These are phyloP conservation scores for Mallotus japonicus DNA, from an alignment of 441 rosid genomes.

Conservation along the genomic window DNA sequence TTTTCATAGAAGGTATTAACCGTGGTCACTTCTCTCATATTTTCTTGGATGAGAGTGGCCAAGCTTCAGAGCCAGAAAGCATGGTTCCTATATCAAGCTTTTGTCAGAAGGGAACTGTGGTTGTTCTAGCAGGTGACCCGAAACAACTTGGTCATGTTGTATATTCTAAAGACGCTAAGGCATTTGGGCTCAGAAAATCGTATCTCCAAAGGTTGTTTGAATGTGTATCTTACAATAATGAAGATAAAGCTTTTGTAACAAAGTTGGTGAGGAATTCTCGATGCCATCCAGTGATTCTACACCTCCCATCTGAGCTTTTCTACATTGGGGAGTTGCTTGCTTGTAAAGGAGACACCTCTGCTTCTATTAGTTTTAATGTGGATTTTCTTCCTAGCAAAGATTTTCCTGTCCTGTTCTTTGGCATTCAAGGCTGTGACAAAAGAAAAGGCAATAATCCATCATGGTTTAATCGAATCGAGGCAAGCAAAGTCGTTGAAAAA, in stretches of 20 bases:
- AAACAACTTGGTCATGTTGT: conserved; percentile 81
- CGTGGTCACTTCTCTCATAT: conserved; percentile 69
- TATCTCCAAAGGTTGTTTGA: conserved; percentile 68
- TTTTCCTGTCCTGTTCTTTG: conserved; percentile 72
- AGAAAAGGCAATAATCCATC: conserved; percentile 92
- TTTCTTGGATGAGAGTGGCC: conserved; percentile 78
- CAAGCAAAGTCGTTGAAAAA: conserved; percentile 74
- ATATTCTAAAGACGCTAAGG: conserved; percentile 55
- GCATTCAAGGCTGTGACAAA: conserved; percentile 92
- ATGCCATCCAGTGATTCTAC: conserved; percentile 65
- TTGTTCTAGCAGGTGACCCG: conserved; percentile 85
- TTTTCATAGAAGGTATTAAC: conserved; percentile 52
- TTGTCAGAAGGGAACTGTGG: conserved; percentile 51
- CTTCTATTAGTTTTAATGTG: conserved; percentile 30
- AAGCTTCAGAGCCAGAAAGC: conserved; percentile 83
- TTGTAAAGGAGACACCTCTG: conserved; percentile 49
- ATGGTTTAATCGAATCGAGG: conserved; percentile 93
- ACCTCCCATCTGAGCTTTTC: conserved; percentile 76
- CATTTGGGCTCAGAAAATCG: conserved; percentile 59
- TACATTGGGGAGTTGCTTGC: conserved; percentile 73
- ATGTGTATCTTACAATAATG: conserved; percentile 39
- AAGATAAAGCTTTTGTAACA: conserved; percentile 51
- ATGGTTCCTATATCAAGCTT: conserved; percentile 60
- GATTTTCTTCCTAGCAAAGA: conserved; percentile 59
- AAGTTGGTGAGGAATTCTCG: conserved; percentile 68